Evolutionary conservation across 148 eudicot genomes (phyloP).

Genomic region (Spergularia marina): DNA sequence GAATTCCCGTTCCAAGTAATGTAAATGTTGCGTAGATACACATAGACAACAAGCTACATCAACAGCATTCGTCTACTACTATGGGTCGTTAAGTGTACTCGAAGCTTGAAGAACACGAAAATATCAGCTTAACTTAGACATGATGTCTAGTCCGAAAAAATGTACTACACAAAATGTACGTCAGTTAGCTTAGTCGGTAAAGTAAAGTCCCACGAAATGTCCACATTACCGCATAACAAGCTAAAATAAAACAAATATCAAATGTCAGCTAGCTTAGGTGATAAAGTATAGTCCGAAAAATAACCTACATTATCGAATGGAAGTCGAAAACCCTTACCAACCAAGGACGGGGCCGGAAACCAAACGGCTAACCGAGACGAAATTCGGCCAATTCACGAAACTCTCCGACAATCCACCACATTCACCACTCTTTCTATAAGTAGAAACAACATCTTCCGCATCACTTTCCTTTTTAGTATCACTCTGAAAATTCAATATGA

Average conservation of each 20-base stretch:
- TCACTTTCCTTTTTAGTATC: neutral
- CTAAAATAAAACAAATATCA: neutral
- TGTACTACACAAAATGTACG: neutral
- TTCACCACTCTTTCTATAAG: constrained; percentile 11
- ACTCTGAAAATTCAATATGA: constrained; percentile 36
- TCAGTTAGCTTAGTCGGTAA: neutral
- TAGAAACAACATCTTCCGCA: neutral
- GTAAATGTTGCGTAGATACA: neutral
- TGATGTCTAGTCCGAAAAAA: too few relatives aligned
- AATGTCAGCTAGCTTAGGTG: neutral
- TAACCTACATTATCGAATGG: neutral
- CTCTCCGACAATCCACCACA: constrained; percentile 37
- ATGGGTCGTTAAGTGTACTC: neutral
- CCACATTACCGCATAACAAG: neutral
- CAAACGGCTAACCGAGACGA: constrained; percentile 62
- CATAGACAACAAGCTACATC: neutral
- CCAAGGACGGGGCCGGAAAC: constrained; percentile 82
- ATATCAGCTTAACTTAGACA: too few relatives aligned
- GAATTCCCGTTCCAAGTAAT: neutral
- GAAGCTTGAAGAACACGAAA: neutral
- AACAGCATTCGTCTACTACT: neutral
- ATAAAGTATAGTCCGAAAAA: neutral
- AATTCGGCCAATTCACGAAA: constrained; percentile 71
- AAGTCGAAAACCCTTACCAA: constrained; percentile 44
- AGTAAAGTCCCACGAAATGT: neutral